Evolutionary conservation across 2,329 filamentous ascomycete genomes (phyloP), one percentile per base, ranked within the genome.

Genomic region (Zasmidium citrigriseum): DNA sequence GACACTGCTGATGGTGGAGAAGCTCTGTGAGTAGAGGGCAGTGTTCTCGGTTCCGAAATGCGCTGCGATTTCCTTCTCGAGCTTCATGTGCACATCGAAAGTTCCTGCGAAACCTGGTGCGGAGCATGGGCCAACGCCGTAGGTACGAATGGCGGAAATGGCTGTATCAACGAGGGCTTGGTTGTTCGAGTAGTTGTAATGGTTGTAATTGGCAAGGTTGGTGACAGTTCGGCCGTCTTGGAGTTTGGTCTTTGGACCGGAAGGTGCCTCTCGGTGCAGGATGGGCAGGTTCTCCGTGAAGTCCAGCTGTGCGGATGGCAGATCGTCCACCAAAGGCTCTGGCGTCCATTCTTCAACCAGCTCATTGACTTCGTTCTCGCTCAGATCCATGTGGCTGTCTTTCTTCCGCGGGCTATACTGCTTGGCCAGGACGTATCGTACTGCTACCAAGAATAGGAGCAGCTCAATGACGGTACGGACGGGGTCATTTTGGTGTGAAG

Each of bases 101-200:
- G 92, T 98, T 64, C 93, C 95, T 78, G 98, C 98, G 79, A 99
- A 99, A 64, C 96, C 92, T 7, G 95, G 93, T 16, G 95, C 95
- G 20, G 93, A 93, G 73, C 95, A 99, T 56, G 95, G 93, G 10
- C 95, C 95, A 46, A 98, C 95, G 57, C 95, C 95, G 69, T 99
- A 98, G 23, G 90, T 96, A 59, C 93, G 90, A 41, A 99, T 84
- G 0, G 93, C 95, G 74, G 93, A 88, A 62, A 98, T 91, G 1
- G 93, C 95, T 75, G 96, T 95, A 67, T 97, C 91, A 72, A 96
- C 96, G 70, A 99, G 87, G 29, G 87, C 84, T 62, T 97, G 92
- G 73, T 96, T 96, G 53, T 86, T 86, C 64, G 96, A 90, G 75
- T 98, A 91, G 78, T 98, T 98, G 81, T 96, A 98, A 76, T 95